A percentile compares a stretch with the other conserved stretches of the same genome.
phyloP scores from a whole-genome alignment of 164 flowering plant species.

The Stephania cephalantha region DNA sequence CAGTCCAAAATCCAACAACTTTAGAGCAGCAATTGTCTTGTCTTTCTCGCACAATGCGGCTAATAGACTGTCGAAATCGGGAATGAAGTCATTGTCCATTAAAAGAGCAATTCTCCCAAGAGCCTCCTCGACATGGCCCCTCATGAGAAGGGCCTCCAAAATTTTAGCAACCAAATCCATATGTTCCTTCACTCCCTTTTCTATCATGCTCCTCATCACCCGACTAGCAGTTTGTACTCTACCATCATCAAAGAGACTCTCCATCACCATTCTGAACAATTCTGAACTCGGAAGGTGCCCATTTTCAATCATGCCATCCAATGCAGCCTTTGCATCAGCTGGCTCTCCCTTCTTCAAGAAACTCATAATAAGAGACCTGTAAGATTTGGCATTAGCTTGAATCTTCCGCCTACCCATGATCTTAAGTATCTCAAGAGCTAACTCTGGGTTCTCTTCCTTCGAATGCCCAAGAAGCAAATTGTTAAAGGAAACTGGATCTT shows the following conservation, averaged over 20 bases:
- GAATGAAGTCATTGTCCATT: conserved; percentile 40
- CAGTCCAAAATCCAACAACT: conserved; percentile 66
- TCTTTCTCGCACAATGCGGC: conserved; percentile 63
- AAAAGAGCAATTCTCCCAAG: conserved; percentile 70
- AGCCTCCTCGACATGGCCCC: conserved; percentile 98
- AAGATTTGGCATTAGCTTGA: conserved; percentile 36
- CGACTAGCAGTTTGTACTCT: conserved; percentile 91
- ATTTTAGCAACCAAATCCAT: conserved; percentile 79
- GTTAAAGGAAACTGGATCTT: conserved; percentile 66
- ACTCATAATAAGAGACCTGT: conserved; percentile 29
- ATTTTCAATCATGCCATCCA: conserved; percentile 77
- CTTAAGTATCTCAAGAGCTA: conserved; percentile 59
- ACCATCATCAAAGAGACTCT: conserved; percentile 65
- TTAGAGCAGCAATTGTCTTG: conserved; percentile 78
- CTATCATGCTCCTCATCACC: conserved; percentile 85
- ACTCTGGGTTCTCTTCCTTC: conserved; percentile 63
- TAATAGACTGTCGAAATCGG: conserved; percentile 58
- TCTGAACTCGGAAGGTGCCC: conserved; percentile 65
- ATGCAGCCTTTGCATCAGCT: conserved; percentile 68
- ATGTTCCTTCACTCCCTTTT: conserved; percentile 82
- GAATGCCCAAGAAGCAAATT: conserved; percentile 73
- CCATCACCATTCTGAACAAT: conserved; percentile 62
- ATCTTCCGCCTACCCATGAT: conserved; percentile 77
- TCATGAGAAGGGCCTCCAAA: conserved; percentile 78
- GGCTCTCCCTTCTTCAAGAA: conserved; percentile 76